A percentile compares a stretch with the other conserved stretches of the same genome.
phyloP scores from a whole-genome alignment of 2,329 filamentous ascomycete species.

The Aspergillus hiratsukae region DNA sequence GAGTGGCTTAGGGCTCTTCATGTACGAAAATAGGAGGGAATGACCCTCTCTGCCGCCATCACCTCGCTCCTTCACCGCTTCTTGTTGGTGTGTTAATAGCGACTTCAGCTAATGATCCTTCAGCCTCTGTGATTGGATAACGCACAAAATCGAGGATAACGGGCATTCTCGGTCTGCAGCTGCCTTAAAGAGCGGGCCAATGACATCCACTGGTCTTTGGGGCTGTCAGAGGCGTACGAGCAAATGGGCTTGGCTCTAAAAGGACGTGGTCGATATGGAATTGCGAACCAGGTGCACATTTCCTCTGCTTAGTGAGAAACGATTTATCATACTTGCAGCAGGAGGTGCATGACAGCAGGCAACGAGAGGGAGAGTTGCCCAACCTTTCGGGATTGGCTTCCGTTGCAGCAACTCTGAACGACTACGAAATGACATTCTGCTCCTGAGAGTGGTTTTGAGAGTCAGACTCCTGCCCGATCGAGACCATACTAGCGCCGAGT shows the following conservation, averaged over 20 bases:
- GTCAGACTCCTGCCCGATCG: not conserved
- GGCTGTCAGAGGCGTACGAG: not conserved
- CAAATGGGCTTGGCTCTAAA: not conserved
- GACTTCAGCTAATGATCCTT: constrained; percentile 12
- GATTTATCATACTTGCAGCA: too few relatives aligned
- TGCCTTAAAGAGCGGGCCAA: constrained; percentile 10
- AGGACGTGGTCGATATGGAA: not conserved
- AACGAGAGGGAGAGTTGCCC: too few relatives aligned
- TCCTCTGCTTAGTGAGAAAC: not conserved
- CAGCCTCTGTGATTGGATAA: constrained; percentile 7
- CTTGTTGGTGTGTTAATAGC: constrained; percentile 8
- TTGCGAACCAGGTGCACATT: not conserved
- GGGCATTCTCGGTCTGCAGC: constrained; percentile 9
- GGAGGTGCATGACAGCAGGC: too few relatives aligned
- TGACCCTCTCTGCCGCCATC: not conserved
- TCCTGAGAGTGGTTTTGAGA: too few relatives aligned
- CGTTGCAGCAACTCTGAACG: too few relatives aligned
- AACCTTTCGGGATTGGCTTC: too few relatives aligned
- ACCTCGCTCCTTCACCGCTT: constrained; percentile 14
- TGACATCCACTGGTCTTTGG: constrained; percentile 4
- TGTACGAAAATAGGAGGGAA: not conserved
- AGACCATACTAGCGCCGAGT: not conserved
- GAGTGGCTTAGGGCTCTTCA: not conserved
- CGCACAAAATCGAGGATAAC: constrained; percentile 13
- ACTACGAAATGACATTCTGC: too few relatives aligned